Conservation (phyloP, 331 rosid genomes). For the Rhamnella rubrinervis region DNA sequence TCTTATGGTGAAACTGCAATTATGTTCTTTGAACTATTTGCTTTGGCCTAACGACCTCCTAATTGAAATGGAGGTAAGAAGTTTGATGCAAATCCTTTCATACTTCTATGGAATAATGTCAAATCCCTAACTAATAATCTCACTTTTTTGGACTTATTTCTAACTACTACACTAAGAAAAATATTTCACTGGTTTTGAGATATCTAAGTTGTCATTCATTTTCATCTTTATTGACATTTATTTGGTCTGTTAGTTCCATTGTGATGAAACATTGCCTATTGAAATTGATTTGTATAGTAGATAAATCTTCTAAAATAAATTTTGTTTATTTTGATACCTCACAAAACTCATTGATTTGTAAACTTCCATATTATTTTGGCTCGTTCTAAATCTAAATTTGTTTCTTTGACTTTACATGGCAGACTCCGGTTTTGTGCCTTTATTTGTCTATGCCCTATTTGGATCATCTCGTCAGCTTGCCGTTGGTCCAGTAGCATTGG, state of each 20-base stretch:
- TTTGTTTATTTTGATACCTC: background rate
- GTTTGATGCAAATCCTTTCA: background rate
- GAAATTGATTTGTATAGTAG: background rate
- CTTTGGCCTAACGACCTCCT: slow-evolving; percentile 3
- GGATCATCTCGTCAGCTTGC: slow-evolving; percentile 99
- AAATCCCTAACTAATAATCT: background rate
- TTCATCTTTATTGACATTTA: background rate
- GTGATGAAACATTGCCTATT: background rate
- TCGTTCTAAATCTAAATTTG: slow-evolving; percentile 21
- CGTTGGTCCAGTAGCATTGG: slow-evolving; percentile 97
- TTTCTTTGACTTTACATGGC: slow-evolving; percentile 51
- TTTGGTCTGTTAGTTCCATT: background rate
- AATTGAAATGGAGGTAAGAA: slow-evolving; percentile 7
- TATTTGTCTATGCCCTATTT: slow-evolving; percentile 86
- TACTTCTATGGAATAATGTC: no score
- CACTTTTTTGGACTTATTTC: background rate
- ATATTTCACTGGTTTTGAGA: background rate
- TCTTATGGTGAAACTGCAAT: background rate
- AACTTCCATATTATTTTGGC: background rate
- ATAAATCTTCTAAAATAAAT: no score
- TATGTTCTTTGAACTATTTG: slow-evolving; percentile 3
- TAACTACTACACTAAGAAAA: background rate
- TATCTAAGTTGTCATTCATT: background rate
- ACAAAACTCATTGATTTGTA: slow-evolving; percentile 5
- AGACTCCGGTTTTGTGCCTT: slow-evolving; percentile 90